Evolutionary conservation across 1,139 yeast species (phyloP).

Genomic region (Magnusiomyces sp.): DNA sequence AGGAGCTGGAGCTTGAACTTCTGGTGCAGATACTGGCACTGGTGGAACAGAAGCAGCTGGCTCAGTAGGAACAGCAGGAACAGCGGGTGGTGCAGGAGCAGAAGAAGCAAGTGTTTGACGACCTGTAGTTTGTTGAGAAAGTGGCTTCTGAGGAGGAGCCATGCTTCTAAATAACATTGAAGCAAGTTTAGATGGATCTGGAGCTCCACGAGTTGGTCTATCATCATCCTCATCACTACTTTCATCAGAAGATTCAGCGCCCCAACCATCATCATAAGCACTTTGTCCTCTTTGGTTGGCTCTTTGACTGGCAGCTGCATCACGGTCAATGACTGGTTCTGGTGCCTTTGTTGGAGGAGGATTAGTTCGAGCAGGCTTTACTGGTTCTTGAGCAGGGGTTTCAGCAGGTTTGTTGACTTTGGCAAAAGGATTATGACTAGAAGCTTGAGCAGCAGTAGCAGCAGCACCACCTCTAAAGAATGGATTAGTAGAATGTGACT

Average conservation of each 20-base stretch:
- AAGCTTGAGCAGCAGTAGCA: slow-evolving; percentile 2
- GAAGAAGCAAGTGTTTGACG: slow-evolving; percentile 5
- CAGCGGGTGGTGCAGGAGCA: slow-evolving; percentile 16
- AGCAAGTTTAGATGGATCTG: slow-evolving; percentile 53
- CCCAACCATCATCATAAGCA: slow-evolving; percentile 46
- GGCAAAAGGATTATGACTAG: slow-evolving; percentile 12
- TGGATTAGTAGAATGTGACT: slow-evolving; percentile 7
- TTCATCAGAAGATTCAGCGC: slow-evolving; percentile 40
- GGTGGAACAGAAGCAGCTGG: slow-evolving; percentile 16
- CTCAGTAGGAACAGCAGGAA: slow-evolving; percentile 13
- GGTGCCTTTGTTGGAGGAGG: slow-evolving; percentile 13
- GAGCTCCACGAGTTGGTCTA: slow-evolving; percentile 37
- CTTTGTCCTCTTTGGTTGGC: slow-evolving; percentile 45
- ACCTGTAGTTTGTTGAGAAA: slow-evolving; percentile 3
- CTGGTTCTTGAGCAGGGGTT: too few relatives aligned
- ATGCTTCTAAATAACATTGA: slow-evolving; percentile 56
- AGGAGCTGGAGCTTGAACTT: slow-evolving; percentile 8
- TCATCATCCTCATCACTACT: slow-evolving; percentile 38
- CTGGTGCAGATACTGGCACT: slow-evolving; percentile 10
- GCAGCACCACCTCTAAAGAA: slow-evolving; percentile 11
- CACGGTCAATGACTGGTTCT: slow-evolving; percentile 34
- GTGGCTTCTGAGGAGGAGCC: slow-evolving; percentile 37
- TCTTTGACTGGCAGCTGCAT: slow-evolving; percentile 47
- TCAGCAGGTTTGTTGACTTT: too few relatives aligned
- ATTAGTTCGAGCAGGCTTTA: slow-evolving; percentile 6